Evolutionary conservation across 305 asterid species (phyloP), one percentile per base, ranked within the genome.

Genomic region (Fraxinus albicans): DNA sequence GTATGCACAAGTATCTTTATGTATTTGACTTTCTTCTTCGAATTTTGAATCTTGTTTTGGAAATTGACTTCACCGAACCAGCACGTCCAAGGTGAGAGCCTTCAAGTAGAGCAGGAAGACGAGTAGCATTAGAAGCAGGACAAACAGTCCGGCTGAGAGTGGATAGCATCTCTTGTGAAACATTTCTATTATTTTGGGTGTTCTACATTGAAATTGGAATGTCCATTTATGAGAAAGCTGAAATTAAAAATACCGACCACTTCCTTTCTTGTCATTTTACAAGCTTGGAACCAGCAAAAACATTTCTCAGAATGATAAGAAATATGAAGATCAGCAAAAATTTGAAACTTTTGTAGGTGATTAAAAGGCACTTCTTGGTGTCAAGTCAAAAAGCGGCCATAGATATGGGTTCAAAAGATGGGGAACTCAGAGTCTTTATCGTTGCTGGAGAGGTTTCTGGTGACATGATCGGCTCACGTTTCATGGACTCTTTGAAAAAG

Each of bases 371-470:
- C 67, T 79, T 90, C 15, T 87, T 93, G 36, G 84, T 84, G 81
- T 85, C 90, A 36, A 85, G 88, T 60, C 82, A 86, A 84, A 84
- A 83, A 72, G 67, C 86, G 29, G 87, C 88, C 75, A 81, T 85
- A 84, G 91, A 90, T 73, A 73, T 86, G 88, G 99, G 92, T 84
- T 85, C 92, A 23, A 90, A 84, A 85, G 97, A 93, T 85, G 98
- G 95, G 74, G 97, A 96, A 78, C 93, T 96, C 55, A 91, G 99
- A 88, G 97, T 96, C 8, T 93, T 96, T 86, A 86, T 96, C 17
- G 97, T 94, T 85, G 98, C 99, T 74, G 98, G 99, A 55, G 99
- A 96, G 91, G 98, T 96, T 89, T 93, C 98, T 75, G 98, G 99
- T 23, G 98, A 96, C 91, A 76, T 87, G 8, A 93, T 96, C 6